These are phyloP conservation scores for Exophiala sp. DNA, from an alignment of 2,329 filamentous ascomycete genomes.

Conservation along the genomic window DNA sequence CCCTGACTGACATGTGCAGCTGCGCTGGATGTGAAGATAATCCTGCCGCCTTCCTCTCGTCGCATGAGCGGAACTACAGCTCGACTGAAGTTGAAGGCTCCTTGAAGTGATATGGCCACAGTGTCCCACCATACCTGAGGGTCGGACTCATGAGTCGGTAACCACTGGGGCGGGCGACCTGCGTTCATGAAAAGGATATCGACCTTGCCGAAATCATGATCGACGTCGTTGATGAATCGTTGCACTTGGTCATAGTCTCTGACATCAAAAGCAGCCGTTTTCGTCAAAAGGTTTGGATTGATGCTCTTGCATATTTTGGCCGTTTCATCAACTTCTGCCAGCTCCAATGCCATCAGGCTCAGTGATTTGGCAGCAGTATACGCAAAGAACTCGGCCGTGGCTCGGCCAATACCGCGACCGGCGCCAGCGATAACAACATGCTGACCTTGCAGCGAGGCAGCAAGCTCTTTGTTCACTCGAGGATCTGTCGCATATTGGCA, in stretches of 20 bases:
- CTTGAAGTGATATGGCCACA: constrained; percentile 21
- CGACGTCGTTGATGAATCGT: constrained; percentile 33
- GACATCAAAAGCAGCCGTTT: constrained; percentile 31
- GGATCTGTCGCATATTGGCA: constrained; percentile 20
- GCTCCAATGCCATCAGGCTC: constrained; percentile 20
- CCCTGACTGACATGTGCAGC: constrained; percentile 20
- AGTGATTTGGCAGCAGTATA: constrained; percentile 17
- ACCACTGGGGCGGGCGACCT: constrained; percentile 29
- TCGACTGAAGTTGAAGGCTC: constrained; percentile 24
- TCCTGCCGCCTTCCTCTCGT: constrained; percentile 17
- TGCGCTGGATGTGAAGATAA: constrained; percentile 25
- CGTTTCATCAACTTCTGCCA: constrained; percentile 20
- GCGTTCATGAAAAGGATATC: constrained; percentile 44
- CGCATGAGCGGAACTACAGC: constrained; percentile 22
- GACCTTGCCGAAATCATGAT: constrained; percentile 40
- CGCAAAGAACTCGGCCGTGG: constrained; percentile 48
- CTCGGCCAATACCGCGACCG: constrained; percentile 50
- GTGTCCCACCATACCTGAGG: constrained; percentile 24
- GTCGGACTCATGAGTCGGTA: constrained; percentile 20
- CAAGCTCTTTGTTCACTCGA: constrained; percentile 18
- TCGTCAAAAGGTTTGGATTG: constrained; percentile 14
- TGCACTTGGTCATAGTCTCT: constrained; percentile 38
- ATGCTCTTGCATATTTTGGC: constrained; percentile 18
- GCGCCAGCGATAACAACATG: constrained; percentile 52
- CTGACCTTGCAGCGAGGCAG: constrained; percentile 30